Percentiles rank a stretch among this genome's conserved stretches.
These are phyloP conservation scores for Paraphoma chrysanthemicola DNA, from an alignment of 2,329 filamentous ascomycete species.

Conservation along the genomic window DNA sequence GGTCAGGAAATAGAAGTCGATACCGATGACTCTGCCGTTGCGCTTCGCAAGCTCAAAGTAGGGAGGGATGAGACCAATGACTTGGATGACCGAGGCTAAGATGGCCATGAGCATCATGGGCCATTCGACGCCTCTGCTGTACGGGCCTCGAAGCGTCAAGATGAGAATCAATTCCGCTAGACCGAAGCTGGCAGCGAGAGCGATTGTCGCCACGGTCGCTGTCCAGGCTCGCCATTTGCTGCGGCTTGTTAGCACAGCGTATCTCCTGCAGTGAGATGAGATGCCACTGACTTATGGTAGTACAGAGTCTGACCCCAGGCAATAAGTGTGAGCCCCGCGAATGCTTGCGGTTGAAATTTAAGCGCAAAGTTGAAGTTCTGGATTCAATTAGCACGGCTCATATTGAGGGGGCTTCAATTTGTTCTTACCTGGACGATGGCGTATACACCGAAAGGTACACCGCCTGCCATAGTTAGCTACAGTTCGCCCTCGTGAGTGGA, in stretches of 20 bases:
- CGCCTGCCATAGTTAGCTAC: slow-evolving; percentile 29
- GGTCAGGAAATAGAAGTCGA: slow-evolving; percentile 64
- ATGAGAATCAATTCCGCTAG: slow-evolving; percentile 64
- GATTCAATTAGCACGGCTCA: background rate
- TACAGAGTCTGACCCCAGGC: slow-evolving; percentile 61
- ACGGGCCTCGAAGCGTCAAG: slow-evolving; percentile 62
- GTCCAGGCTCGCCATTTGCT: slow-evolving; percentile 59
- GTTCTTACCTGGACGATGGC: slow-evolving; percentile 55
- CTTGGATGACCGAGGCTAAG: slow-evolving; percentile 64
- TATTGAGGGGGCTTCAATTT: background rate
- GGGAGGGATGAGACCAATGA: slow-evolving; percentile 64
- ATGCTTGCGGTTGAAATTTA: slow-evolving; percentile 63
- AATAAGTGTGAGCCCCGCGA: slow-evolving; percentile 57
- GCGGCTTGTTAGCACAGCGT: slow-evolving; percentile 11
- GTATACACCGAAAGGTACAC: slow-evolving; percentile 60
- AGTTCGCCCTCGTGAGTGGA: too few relatives aligned
- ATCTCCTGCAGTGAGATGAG: background rate
- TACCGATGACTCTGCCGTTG: slow-evolving; percentile 66
- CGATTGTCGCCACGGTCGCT: slow-evolving; percentile 51
- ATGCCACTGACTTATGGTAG: slow-evolving; percentile 54
- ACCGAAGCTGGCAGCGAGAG: slow-evolving; percentile 55
- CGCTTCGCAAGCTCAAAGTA: slow-evolving; percentile 70
- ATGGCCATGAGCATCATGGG: slow-evolving; percentile 65
- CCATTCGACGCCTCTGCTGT: slow-evolving; percentile 60
- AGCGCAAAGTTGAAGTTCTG: slow-evolving; percentile 63